phyloP scores from a whole-genome alignment of 2,329 filamentous ascomycete species.

The Domatiomyces globalis region DNA sequence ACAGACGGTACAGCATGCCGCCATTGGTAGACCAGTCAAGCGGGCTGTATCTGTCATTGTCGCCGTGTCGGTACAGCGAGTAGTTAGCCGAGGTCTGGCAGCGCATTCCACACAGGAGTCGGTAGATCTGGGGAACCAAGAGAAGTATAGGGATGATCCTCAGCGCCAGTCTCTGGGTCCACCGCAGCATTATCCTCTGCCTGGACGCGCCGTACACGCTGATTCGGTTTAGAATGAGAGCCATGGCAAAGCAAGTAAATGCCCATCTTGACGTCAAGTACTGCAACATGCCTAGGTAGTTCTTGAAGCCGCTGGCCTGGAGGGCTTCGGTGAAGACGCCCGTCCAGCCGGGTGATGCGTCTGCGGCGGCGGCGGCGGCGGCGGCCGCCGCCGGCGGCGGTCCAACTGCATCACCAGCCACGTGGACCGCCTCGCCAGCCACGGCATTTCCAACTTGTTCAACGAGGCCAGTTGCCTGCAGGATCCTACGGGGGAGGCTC shows the following conservation, averaged over 20 bases:
- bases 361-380: slow-evolving; percentile 24
- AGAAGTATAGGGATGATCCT: slow-evolving; percentile 58
- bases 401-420: slow-evolving; percentile 25
- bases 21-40: slow-evolving; percentile 58
- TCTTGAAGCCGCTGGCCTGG: slow-evolving; percentile 39
- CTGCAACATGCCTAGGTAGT: slow-evolving; percentile 71
- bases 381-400: slow-evolving; percentile 27
- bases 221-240: slow-evolving; percentile 76
- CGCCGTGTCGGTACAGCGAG: slow-evolving; percentile 54
- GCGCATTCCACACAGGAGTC: slow-evolving; percentile 68
- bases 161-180: slow-evolving; percentile 55
- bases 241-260: slow-evolving; percentile 70
- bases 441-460: slow-evolving; percentile 12
- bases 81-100: slow-evolving; percentile 77
- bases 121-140: slow-evolving; percentile 53
- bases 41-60: slow-evolving; percentile 48
- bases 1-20: slow-evolving; percentile 56
- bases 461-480: slow-evolving; percentile 17
- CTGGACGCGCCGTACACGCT: slow-evolving; percentile 86
- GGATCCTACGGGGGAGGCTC: slow-evolving; percentile 23
- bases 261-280: slow-evolving; percentile 92
- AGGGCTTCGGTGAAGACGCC: slow-evolving; percentile 32
- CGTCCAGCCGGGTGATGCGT: slow-evolving; percentile 23
- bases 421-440: slow-evolving; percentile 17
- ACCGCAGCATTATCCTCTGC: slow-evolving; percentile 60